Base-by-base conservation (phyloP, 352 stramenopile species). In the Phytophthora hibernalis region DNA sequence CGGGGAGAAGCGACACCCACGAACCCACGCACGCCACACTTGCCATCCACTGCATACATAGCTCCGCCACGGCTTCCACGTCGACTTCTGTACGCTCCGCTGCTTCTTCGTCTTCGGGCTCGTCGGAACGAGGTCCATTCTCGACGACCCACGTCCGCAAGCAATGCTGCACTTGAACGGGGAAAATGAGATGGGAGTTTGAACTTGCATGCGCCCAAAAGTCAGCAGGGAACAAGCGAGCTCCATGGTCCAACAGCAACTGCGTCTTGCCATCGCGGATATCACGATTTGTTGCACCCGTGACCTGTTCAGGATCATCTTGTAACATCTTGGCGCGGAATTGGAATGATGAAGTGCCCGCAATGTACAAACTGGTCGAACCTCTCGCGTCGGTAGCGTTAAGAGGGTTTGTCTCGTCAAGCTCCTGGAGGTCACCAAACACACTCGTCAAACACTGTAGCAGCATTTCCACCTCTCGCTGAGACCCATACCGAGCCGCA, bases 41-140 rank as follows among this genome's bases (percentile, higher is more conserved):
- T 18, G 52, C 7, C 28, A 64, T 47, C 60, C 65, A 74, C 22
- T 44, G 37, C 28, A 57, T 24, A 15, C 64, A 72, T 28, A 72
- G 7, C 21, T 68, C 58, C n/a, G 43, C 33, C 20, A 72, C 21
- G 21, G 40, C 43, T 30, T 67, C 57, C 2, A 44, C 31, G 4
- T 9, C 21, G 6, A 11, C 15, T 9, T 15, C 20, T 12, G 15
- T 10, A 44, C 18, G 37, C 2, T 7, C 35, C 5, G 53, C 38
- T 8, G 40, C 20, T 35, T 53, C 33, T 51, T 65, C 56, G 2
- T 30, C 47, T 45, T 65, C 33, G 5, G 28, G 56, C 15, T 53
- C 33, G 30, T 30, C 35, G 10, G 9, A 18, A 49, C 21, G 24
- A 28, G 13, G 9, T 22, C 20, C 43, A 16, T 56, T 30, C 37